phyloP scores from a whole-genome alignment of 768 basidiomycete genomes.

The Crassisporium funariophilum region DNA sequence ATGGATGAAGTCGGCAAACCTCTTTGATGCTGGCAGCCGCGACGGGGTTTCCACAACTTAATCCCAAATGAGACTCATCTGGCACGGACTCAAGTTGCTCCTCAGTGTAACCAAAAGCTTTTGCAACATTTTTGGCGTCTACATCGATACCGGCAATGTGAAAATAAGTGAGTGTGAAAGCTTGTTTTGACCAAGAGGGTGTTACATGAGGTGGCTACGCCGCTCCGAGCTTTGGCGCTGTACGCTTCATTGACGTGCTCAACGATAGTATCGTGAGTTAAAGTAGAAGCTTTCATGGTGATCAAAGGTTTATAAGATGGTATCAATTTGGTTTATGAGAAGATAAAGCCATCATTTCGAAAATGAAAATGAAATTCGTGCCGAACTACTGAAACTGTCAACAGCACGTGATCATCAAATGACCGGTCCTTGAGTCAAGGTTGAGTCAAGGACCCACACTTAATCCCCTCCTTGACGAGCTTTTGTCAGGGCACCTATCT shows the following conservation, averaged over 20 bases:
- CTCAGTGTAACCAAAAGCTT: constrained; percentile 49
- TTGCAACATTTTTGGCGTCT: constrained; percentile 39
- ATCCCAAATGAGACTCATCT: constrained; percentile 46
- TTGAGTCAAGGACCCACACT: too few relatives aligned
- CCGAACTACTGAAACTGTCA: too few relatives aligned
- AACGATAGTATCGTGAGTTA: constrained; percentile 17
- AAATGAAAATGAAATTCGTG: too few relatives aligned
- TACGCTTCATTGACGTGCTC: constrained; percentile 33
- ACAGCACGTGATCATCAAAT: too few relatives aligned
- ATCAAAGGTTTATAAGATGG: too few relatives aligned
- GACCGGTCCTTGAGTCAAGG: too few relatives aligned
- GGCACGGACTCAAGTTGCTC: constrained; percentile 47
- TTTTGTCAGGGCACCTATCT: too few relatives aligned
- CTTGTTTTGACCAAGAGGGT: not conserved
- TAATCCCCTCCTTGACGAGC: too few relatives aligned
- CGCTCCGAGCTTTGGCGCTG: constrained; percentile 31
- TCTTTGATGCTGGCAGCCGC: constrained; percentile 46
- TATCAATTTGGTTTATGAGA: too few relatives aligned
- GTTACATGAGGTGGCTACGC: constrained; percentile 25
- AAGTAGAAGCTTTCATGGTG: not conserved
- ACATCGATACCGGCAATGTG: not conserved
- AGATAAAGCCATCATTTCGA: too few relatives aligned
- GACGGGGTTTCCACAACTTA: constrained; percentile 58
- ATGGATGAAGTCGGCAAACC: constrained; percentile 25
- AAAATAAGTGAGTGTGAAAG: not conserved